Evolutionary conservation across 2,329 filamentous ascomycete genomes (phyloP), one percentile per base, ranked within the genome.

Genomic region (Boeremia exigua): DNA sequence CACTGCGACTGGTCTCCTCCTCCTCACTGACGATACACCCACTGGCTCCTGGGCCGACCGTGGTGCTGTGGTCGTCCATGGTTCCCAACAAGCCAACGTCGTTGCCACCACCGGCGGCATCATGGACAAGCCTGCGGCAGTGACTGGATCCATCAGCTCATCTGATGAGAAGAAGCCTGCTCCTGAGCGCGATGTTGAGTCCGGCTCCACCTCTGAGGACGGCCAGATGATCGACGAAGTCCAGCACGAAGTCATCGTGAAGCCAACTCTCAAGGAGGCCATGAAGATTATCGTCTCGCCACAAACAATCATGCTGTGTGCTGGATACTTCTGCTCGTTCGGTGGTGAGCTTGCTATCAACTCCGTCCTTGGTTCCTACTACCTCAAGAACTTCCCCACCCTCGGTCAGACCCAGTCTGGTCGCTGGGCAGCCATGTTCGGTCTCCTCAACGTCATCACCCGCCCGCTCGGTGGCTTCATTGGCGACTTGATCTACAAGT

Each of bases 41-140:
- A 89, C 86, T 0, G 92, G 93, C 30, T 87, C 86, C 61, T 96
- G 92, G 92, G 84, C 84, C 6, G 88, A 94, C 34, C 86, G 91
- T 28, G 81, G 86, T 46, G 77, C 84, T 38, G 83, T 81, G 59
- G 80, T 83, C 1, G 78, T 84, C 51, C 80, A 83, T 61, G 74
- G 75, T 12, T 80, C 84, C 65, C 76, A 78, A 9, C 32, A 43
- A 19, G 74, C 75, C 6, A 75, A 73, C 17, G 76, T 87, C 29
- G 82, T 86, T 34, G 63, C 77, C 33, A 75, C 85, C 6, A 80
- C 84, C 1, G 82, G 80, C 14, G 72, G 69, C 48, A 79, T 86
- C 34, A 78, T 78, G 40, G 81, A 83, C 28, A 72, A 70, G 27
- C 70, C 68, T 6, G 60, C 60, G 11, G 56, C 68, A 4, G 62